phyloP scores from a whole-genome alignment of 352 stramenopile species.

The Phytophthora vignae region DNA sequence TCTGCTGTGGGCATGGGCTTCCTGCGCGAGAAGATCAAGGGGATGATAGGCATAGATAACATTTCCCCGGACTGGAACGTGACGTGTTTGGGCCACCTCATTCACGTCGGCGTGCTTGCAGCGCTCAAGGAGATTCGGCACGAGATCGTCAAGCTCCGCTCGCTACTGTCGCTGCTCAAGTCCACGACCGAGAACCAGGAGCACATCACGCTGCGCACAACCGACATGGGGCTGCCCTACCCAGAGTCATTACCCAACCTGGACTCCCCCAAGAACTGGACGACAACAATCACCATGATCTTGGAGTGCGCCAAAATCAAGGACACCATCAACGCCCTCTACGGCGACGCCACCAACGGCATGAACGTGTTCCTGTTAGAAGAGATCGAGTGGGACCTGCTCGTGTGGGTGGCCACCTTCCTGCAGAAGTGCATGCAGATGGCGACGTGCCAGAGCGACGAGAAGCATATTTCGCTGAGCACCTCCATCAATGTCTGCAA shows the following conservation, averaged over 20 bases:
- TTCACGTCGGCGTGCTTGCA: conserved; percentile 68
- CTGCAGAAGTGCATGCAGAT: conserved; percentile 84
- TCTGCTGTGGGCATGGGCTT: conserved; percentile 77
- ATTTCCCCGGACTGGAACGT: conserved; percentile 81
- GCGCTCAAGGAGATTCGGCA: conserved; percentile 79
- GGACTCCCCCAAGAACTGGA: conserved; percentile 77
- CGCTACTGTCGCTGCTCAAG: conserved; percentile 75
- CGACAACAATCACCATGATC: conserved; percentile 78
- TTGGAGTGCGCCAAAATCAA: conserved; percentile 80
- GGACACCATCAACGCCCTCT: conserved; percentile 77
- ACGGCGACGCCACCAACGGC: conserved; percentile 66
- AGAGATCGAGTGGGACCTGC: conserved; percentile 82
- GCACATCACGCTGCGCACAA: conserved; percentile 74
- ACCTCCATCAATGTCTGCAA: conserved; percentile 86
- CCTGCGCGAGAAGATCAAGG: conserved; percentile 82
- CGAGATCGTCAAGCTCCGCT: conserved; percentile 81
- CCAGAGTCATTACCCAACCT: conserved; percentile 69
- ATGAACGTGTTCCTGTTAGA: conserved; percentile 83
- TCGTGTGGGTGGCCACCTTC: conserved; percentile 77
- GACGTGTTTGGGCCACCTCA: conserved; percentile 77
- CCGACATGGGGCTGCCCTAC: conserved; percentile 72
- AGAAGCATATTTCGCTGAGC: conserved; percentile 83
- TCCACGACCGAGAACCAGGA: conserved; percentile 77
- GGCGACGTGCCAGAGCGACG: conserved; percentile 78
- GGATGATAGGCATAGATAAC: conserved; percentile 78